These are phyloP conservation scores for Ogataea trehalophila DNA, from an alignment of 805 yeast genomes.

Conservation along the genomic window DNA sequence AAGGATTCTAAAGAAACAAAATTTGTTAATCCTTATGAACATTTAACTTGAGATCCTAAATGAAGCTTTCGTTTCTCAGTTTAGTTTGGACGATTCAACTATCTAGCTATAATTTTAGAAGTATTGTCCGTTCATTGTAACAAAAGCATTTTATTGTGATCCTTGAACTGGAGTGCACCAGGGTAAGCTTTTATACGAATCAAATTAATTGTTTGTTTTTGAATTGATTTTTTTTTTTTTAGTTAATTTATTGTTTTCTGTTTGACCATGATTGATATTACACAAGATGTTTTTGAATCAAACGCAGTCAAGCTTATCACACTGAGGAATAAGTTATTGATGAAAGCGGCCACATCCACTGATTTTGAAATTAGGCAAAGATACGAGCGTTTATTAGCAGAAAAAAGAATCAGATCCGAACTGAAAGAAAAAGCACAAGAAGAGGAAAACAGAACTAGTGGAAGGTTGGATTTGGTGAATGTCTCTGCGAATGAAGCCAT, in stretches of 20 bases:
- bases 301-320: slow-evolving; percentile 14
- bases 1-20: no score
- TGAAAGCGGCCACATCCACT: slow-evolving; percentile 20
- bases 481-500: slow-evolving; percentile 8
- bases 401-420: slow-evolving; percentile 16
- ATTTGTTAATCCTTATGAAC: no score
- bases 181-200: no score
- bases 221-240: background rate
- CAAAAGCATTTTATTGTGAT: no score
- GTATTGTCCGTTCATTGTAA: no score
- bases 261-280: background rate
- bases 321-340: slow-evolving; percentile 16
- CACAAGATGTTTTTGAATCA: slow-evolving; percentile 10
- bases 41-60: no score
- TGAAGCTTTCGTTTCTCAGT: no score
- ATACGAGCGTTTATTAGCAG: slow-evolving; percentile 20
- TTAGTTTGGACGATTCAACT: no score
- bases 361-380: slow-evolving; percentile 12
- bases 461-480: slow-evolving; percentile 11
- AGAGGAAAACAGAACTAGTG: slow-evolving; percentile 4
- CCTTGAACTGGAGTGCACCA: no score
- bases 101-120: no score
- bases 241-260: background rate
- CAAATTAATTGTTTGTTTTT: background rate
- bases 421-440: slow-evolving; percentile 10